Conservation (phyloP, 176 grass and related monocot genomes). For the Cenchrus fungigraminus region DNA sequence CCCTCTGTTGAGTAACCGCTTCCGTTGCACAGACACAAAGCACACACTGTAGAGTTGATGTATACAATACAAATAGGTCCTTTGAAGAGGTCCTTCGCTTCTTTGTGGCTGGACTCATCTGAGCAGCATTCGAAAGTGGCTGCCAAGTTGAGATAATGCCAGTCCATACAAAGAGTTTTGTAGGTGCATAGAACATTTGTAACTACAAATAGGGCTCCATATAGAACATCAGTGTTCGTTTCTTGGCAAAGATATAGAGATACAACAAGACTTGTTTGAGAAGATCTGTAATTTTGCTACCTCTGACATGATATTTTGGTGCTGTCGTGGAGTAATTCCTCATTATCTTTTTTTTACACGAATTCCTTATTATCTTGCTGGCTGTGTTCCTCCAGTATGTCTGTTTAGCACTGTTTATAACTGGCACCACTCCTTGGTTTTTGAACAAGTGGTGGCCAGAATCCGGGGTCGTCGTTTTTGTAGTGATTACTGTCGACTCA, state of each 20-base stretch:
- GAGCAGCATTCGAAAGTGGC: conserved; percentile 29
- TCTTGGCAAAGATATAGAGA: neutral
- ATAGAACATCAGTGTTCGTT: conserved; percentile 4
- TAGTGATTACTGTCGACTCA: no score
- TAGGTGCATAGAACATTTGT: conserved; percentile 42
- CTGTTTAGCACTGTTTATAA: no score
- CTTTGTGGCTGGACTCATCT: conserved; percentile 40
- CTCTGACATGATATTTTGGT: neutral
- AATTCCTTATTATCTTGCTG: neutral
- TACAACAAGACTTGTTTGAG: neutral
- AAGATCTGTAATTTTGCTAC: neutral
- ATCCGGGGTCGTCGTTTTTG: no score
- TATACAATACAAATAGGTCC: conserved; percentile 30
- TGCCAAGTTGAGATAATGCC: conserved; percentile 17
- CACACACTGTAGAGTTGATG: conserved; percentile 29
- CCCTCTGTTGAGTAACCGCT: conserved; percentile 28
- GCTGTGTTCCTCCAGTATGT: no score
- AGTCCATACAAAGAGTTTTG: conserved; percentile 43
- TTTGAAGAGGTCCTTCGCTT: conserved; percentile 34
- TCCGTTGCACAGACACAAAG: conserved; percentile 9
- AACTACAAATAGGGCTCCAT: conserved; percentile 36
- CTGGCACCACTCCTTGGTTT: no score
- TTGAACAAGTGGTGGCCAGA: no score
- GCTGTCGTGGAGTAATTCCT: neutral
- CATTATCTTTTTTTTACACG: no score